Base-by-base conservation (phyloP, 2,329 filamentous ascomycete species). In the Chrysosporium queenslandicum region DNA sequence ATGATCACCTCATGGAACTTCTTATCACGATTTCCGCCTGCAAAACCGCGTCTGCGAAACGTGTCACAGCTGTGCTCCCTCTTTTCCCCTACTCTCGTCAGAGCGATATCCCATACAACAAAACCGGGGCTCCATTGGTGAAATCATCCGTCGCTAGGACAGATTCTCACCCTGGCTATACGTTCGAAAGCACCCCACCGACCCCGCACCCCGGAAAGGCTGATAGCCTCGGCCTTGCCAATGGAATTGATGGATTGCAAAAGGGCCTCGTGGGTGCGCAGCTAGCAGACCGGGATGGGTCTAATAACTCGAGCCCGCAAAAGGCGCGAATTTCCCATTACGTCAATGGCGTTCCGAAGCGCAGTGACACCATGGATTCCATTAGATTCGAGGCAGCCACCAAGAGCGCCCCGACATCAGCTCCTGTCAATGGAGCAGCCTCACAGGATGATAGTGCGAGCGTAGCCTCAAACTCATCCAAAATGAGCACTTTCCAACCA, bases 21-120 rank as follows among this genome's bases (percentile, higher is more conserved):
- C 86, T 94, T 69, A 96, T 97, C 73, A 95, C 92, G 74, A 91
- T 97, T 62, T 94, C 88, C n/a, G 92, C 92, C 56, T 97, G 92
- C 81, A 94, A 95, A 73, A 85, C 86, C 11, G 89, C 89, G 61
- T 96, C 90, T 37, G 92, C 92, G 27, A 88, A 86, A 68, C 80
- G 88, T 62, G 89, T 98, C 63, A 97, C 91, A 39, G 92, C 88
- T 50, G 89, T 98, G 43, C 81, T 96, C 45, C 92, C 92, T 36
- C 78, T 97, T 51, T 98, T 98, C 71, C 92, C 92, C 1, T 98
- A 98, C 75, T 95, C 89, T 55, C 81, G 92, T 63, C 92, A 98
- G 69, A 91, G 88, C 59, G 92, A 98, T 66, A 82, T 96, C 56
- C 92, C 92, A 16, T 98, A 97, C 75, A 94, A 95, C 75, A 97